Base-by-base conservation (phyloP, 257 asterid genomes). In the Lantana camara region DNA sequence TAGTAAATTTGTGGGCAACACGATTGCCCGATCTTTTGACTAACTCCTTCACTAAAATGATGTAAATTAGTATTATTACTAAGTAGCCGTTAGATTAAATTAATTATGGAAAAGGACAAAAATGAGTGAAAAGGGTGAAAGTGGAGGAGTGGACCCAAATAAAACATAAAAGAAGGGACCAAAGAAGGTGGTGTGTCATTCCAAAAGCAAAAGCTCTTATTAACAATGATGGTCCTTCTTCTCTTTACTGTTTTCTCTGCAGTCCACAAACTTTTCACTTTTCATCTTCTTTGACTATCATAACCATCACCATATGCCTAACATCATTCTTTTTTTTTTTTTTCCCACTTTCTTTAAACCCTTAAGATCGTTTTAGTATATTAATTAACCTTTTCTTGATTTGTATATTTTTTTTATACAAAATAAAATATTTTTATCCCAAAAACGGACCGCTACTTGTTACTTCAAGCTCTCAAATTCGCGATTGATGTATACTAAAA, bases 111-210 rank as follows among this genome's bases (percentile, higher is more conserved):
- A 52, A 34, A 27, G 57, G 45, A 69, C 52, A 59, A 64, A 59
- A 72, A 49, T 15, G 62, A 7, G 17, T n/a, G n/a, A 56, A 69
- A 64, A 55, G 9, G 60, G n/a, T 22, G 63, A 54, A 67, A 71
- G 78, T 76, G 80, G 77, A 60, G 62, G 65, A 69, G 79, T 75
- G 85, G 87, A 69, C 82, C 87, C 75, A 10, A 46, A 41, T 20
- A n/a, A n/a, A 72, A 9, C 24, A 58, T 20, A 9, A 42, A 22
- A 11, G 4, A 50, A 19, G 40, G 46, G 66, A 68, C 70, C 66
- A 66, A 69, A 61, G 56, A 73, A 74, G 70, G 85, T 71, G 84
- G 79, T 58, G 74, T 76, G 69, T 67, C 72, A 41, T 48, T 34
- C 70, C 44, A 64, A 70, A 72, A 75, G 80, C 76, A 69, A 82